phyloP scores from a whole-genome alignment of 805 yeast species.

The Ogataea angusta region DNA sequence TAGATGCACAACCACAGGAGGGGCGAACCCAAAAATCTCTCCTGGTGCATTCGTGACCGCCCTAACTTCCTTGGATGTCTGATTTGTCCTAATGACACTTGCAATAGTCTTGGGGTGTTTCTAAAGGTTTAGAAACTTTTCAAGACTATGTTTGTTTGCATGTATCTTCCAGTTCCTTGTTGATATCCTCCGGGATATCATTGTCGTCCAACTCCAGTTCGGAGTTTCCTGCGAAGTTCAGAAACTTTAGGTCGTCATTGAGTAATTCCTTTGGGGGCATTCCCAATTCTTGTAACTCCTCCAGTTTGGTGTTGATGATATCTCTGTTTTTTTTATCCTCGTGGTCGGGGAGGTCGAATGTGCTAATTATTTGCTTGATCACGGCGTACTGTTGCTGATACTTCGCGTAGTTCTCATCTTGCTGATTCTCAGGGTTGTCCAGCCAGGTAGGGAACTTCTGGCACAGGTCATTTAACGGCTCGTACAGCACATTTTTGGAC shows the following conservation, averaged over 20 bases:
- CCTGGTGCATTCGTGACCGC: conserved; percentile 86
- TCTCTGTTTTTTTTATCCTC: conserved; percentile 50
- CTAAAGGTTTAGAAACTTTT: conserved; percentile 10
- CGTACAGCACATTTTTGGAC: conserved; percentile 81
- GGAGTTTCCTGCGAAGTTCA: conserved; percentile 26
- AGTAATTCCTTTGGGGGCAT: conserved; percentile 77
- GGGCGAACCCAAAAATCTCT: conserved; percentile 59
- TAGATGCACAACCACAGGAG: conserved; percentile 61
- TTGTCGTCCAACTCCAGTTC: conserved; percentile 48
- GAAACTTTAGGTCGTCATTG: conserved; percentile 38
- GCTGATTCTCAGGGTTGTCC: conserved; percentile 43
- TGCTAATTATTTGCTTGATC: conserved; percentile 56
- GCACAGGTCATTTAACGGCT: conserved; percentile 80
- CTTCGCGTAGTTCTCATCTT: conserved; percentile 35
- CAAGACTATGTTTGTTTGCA: conserved; percentile 37
- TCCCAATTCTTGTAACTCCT: conserved; percentile 69
- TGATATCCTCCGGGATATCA: conserved; percentile 52
- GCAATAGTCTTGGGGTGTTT: conserved; percentile 7
- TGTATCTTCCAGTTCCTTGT: conserved; percentile 52
- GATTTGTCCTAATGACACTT: conserved; percentile 37
- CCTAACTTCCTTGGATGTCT: conserved; percentile 89
- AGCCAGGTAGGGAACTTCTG: conserved; percentile 73
- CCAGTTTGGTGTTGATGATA: conserved; percentile 56
- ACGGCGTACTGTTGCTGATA: conserved; percentile 62
- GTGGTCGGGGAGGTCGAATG: conserved; percentile 66